Evolutionary conservation across 352 stramenopile species (phyloP).

Genomic region (Pythium aphanidermatum): DNA sequence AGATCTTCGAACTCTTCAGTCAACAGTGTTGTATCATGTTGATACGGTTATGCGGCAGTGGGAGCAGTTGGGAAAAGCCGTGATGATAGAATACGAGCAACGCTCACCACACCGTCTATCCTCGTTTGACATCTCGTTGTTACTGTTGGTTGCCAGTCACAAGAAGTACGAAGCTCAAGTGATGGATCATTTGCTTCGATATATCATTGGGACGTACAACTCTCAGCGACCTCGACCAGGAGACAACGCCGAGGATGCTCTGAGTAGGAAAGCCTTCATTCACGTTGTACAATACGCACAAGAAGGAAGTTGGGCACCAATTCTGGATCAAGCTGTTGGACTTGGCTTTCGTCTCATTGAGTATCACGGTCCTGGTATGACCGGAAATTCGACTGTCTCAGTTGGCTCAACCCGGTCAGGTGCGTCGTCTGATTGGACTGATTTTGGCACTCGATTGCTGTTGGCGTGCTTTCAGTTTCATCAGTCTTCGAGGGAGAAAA

Average conservation of each 20-base stretch:
- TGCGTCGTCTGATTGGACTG: conserved; percentile 17
- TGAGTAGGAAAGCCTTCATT: conserved; percentile 20
- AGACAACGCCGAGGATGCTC: conserved; percentile 1
- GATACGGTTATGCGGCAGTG: conserved; percentile 45
- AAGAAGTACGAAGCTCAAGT: conserved; percentile 24
- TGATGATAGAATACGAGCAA: conserved; percentile 36
- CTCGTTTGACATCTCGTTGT: conserved; percentile 35
- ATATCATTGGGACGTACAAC: conserved; percentile 23
- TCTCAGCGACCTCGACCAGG: neutral
- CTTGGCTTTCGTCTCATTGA: conserved; percentile 30
- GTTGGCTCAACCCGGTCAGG: too few relatives aligned
- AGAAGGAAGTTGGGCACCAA: conserved; percentile 29
- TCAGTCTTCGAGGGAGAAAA: conserved; percentile 17
- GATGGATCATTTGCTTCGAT: conserved; percentile 23
- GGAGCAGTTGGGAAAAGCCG: conserved; percentile 26
- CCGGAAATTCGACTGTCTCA: too few relatives aligned
- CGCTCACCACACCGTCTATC: conserved; percentile 20
- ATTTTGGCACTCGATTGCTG: conserved; percentile 40
- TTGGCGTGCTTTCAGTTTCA: conserved; percentile 43
- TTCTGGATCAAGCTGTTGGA: conserved; percentile 28
- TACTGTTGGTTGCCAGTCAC: conserved; percentile 34
- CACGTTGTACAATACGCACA: conserved; percentile 21
- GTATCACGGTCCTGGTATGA: too few relatives aligned
- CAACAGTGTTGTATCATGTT: conserved; percentile 52
- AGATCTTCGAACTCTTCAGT: conserved; percentile 30